Evolutionary conservation across 441 rosid species (phyloP), one percentile per base, ranked within the genome.

Genomic region (Isatis lusitanica): DNA sequence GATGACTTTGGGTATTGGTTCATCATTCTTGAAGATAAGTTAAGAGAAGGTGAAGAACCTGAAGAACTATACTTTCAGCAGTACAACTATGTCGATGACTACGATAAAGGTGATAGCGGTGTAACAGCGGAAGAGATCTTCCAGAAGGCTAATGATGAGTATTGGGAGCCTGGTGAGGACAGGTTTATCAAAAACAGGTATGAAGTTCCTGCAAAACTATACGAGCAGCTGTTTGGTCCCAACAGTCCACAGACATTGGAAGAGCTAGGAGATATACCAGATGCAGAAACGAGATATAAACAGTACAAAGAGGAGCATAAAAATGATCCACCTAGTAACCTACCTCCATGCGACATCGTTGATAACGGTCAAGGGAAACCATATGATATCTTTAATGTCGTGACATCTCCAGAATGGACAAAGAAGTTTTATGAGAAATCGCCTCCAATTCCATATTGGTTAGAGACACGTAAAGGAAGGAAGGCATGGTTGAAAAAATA

Each of bases 161-260:
- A 92, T 71, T 95, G 98, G 98, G 99, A 95, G 81, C 98, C 98
- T 68, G 99, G 98, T 28, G 99, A 95, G 82, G 98, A 95, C 65
- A 79, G 87, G 36, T 90, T 84, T 68, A 81, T 95, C 9, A 91
- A 92, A 53, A 78, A 88, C 78, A 94, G 96, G 13, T 85, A 83
- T 56, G 90, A 91, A 76, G 81, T 89, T 76, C 98, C 97, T 40
- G 96, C 99, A 40, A 95, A 95, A 80, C 78, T 95, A 17, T 95
- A 92, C 71, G 98, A 95, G 85, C 86, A 90, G 78, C 61, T 92
- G 71, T 95, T 92, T 84, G 99, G 99, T 51, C 98, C 98, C 4
- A 95, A 92, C 80, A 81, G 98, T 75, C 99, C 99, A 68, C 94
- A 92, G 47, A 84, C 98, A 35, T 39, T 82, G 26, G 96, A 95